phyloP scores from a whole-genome alignment of 306 rosid species.

The Purshia tridentata region DNA sequence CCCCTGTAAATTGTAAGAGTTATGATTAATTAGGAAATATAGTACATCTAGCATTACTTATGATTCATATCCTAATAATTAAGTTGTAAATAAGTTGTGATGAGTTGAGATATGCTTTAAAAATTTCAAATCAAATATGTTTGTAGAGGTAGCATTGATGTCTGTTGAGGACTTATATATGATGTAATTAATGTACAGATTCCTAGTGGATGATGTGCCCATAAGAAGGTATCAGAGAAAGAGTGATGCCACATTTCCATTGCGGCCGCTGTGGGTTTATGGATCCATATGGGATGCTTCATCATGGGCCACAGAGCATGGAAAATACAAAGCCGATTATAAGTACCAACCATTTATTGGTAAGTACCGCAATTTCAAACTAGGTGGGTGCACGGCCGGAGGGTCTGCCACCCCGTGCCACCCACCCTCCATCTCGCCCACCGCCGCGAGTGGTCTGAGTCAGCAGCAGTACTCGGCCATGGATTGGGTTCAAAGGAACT shows the following conservation, averaged over 20 bases:
- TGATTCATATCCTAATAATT: too few species aligned
- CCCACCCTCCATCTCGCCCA: conserved; percentile 45
- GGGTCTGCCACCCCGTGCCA: conserved; percentile 39
- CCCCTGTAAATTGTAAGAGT: too few species aligned
- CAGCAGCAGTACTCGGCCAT: conserved; percentile 50
- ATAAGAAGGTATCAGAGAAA: conserved; percentile 67
- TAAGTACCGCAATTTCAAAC: conserved; percentile 62
- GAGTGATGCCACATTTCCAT: conserved; percentile 74
- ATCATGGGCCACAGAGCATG: conserved; percentile 86
- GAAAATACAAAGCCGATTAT: conserved; percentile 87
- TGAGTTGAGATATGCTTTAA: neutral
- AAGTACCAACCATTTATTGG: conserved; percentile 74
- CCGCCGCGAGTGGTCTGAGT: conserved; percentile 40
- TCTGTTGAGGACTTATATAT: neutral
- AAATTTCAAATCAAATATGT: too few species aligned
- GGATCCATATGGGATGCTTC: conserved; percentile 99
- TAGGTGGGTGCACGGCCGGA: conserved; percentile 44
- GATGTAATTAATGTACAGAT: conserved; percentile 39
- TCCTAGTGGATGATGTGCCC: conserved; percentile 85
- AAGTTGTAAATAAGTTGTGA: too few species aligned
- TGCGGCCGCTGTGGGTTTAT: conserved; percentile 74
- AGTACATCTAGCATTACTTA: too few species aligned
- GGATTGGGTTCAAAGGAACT: conserved; percentile 72
- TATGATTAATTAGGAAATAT: too few species aligned
- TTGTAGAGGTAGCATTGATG: neutral